Evolutionary conservation across 1,284 basidiomycete genomes (phyloP), one percentile per base, ranked within the genome.

Genomic region (Marasmius oreades): DNA sequence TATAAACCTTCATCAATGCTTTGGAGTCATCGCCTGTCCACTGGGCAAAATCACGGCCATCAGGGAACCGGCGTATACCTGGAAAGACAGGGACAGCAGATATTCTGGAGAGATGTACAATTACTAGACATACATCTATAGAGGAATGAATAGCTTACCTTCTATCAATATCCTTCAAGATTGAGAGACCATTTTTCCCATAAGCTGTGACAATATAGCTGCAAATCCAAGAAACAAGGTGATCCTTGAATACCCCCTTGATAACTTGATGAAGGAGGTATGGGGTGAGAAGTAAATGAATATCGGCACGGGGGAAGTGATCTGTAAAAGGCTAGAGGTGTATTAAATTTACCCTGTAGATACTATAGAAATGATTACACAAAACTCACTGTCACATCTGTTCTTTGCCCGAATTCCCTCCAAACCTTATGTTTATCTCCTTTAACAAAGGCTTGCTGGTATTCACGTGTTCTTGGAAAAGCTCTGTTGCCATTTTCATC

Each of bases 1-100:
- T n/a, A n/a, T n/a, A n/a, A n/a, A n/a, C n/a, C n/a, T 67, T 68
- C 67, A 69, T 69, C 1, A 69, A 46, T 6, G 63, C 67, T 45
- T 69, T 69, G 1, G 66, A 66, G 45, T 68, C 64, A 51, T 68
- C 61, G 0, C 67, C 67, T 0, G 66, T 67, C 66, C 66, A 68
- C 39, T 70, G 68, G n/a, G 61, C 61, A 62, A 69, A 61, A 54
- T 65, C 62, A 1, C 62, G 60, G 2, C 68, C 68, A 24, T 66
- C 56, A 16, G 60, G 60, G 53, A 69, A 69, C 20, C 61, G 62
- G 0, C 63, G 63, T 0, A 66, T 61, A 1, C 66, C 64, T 1
- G 67, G 59, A 55, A 66, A 69, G 3, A 60, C 20, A 22, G 57
- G 48, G 2, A 45, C 54, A 26, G 54, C 54, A 26, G 54, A 55